Evolutionary conservation across 306 rosid genomes (phyloP).

Genomic region (Astragalus membranaceus): DNA sequence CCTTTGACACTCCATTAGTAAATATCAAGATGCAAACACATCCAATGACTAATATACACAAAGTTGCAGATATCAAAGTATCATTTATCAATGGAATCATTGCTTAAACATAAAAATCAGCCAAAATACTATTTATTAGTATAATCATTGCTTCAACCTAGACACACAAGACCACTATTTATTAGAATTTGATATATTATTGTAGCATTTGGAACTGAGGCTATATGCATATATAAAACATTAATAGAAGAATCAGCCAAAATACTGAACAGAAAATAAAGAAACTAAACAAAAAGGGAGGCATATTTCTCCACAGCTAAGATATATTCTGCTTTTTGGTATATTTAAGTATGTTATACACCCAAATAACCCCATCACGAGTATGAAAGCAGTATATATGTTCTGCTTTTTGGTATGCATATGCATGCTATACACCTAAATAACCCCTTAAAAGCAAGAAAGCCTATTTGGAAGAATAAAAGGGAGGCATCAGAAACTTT

Average conservation of each 20-base stretch:
- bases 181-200: slow-evolving; percentile 12
- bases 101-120: too few relatives aligned
- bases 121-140: too few relatives aligned
- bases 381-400: too few relatives aligned
- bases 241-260: slow-evolving; percentile 15
- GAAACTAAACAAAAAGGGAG: not conserved
- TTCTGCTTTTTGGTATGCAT: too few relatives aligned
- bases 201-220: not conserved
- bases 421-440: too few relatives aligned
- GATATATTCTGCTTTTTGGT: not conserved
- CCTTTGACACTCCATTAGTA: slow-evolving; percentile 98
- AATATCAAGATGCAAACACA: slow-evolving; percentile 88
- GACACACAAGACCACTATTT: slow-evolving; percentile 18
- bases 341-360: not conserved
- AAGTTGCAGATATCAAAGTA: slow-evolving; percentile 69
- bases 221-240: not conserved
- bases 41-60: slow-evolving; percentile 83
- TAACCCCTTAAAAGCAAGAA: too few relatives aligned
- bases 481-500: not conserved
- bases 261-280: not conserved
- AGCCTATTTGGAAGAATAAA: not conserved
- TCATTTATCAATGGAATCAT: too few relatives aligned
- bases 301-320: not conserved
- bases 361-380: not conserved
- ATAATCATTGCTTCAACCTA: too few relatives aligned